phyloP scores from a whole-genome alignment of 768 basidiomycete species.

The Mycena galericulata region DNA sequence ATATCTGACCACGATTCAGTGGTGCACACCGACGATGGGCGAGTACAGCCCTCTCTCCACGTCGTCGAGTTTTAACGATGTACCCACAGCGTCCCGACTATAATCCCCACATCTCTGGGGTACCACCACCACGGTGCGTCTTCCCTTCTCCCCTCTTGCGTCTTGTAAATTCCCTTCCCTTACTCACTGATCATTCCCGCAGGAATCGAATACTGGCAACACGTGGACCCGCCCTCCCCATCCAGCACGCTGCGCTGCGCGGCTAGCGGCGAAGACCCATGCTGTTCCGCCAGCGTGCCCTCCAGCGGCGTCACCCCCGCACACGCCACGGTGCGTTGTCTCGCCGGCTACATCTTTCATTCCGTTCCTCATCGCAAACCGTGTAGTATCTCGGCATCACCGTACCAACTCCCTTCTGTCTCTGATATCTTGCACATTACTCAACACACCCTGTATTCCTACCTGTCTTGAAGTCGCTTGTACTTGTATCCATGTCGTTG shows the following conservation, averaged over 20 bases:
- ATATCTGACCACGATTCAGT: constrained; percentile 44
- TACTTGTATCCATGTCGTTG: no score
- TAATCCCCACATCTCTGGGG: constrained; percentile 59
- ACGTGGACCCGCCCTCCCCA: constrained; percentile 53
- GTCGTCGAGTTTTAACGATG: neutral
- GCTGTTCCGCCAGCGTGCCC: constrained; percentile 61
- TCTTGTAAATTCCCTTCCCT: neutral
- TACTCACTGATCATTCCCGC: neutral
- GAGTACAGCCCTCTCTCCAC: neutral
- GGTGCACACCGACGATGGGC: constrained; percentile 66
- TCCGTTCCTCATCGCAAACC: neutral
- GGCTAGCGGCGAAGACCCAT: constrained; percentile 60
- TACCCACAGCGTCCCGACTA: constrained; percentile 58
- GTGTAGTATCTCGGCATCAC: constrained; percentile 25
- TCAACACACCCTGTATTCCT: neutral
- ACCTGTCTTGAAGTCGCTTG: no score
- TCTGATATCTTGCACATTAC: neutral
- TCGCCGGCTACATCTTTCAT: no score
- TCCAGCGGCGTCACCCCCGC: constrained; percentile 58
- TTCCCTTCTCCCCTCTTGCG: neutral
- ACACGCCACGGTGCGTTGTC: constrained; percentile 55
- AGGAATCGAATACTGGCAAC: constrained; percentile 68
- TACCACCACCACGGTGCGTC: constrained; percentile 65
- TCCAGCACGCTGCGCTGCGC: constrained; percentile 57
- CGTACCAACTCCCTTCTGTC: constrained; percentile 28